Conservation (phyloP, 192 early-diverging fungal species). For the Entomortierella beljakovae region DNA sequence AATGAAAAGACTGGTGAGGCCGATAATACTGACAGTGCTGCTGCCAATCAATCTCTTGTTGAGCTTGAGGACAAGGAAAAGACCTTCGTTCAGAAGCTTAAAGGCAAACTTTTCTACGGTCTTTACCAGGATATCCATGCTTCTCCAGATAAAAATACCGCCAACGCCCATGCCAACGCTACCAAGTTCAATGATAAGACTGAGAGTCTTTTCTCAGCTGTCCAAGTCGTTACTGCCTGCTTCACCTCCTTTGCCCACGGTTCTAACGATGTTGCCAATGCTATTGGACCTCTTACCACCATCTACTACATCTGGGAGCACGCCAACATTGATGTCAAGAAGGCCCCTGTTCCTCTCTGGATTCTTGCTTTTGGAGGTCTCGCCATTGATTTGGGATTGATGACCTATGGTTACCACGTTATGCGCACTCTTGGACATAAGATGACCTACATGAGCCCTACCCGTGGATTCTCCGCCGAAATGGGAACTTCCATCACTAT, state of each 20-base stretch:
- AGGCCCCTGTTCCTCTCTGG: conserved; percentile 78
- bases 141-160: conserved; percentile 51
- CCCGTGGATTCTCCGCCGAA: conserved; percentile 84
- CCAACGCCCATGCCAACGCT: conserved; percentile 70
- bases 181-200: conserved; percentile 77
- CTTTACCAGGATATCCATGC: conserved; percentile 33
- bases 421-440: conserved; percentile 88
- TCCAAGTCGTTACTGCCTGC: conserved; percentile 84
- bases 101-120: conserved; percentile 10
- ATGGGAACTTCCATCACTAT: conserved; percentile 83
- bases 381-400: conserved; percentile 81
- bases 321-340: conserved; percentile 59
- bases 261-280: conserved; percentile 89
- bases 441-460: conserved; percentile 84
- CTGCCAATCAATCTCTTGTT: conserved; percentile 11
- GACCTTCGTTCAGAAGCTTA: conserved; percentile 15
- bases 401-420: conserved; percentile 80
- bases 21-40: conserved; percentile 19
- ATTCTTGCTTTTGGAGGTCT: conserved; percentile 77
- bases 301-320: conserved; percentile 78
- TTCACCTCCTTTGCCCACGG: conserved; percentile 90
- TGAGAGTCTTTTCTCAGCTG: conserved; percentile 85
- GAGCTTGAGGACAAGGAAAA: conserved; percentile 11
- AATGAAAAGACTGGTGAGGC: conserved; percentile 33
- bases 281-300: conserved; percentile 81